Base-by-base conservation (phyloP, 2,329 filamentous ascomycete genomes). In the Fusarium sp. region DNA sequence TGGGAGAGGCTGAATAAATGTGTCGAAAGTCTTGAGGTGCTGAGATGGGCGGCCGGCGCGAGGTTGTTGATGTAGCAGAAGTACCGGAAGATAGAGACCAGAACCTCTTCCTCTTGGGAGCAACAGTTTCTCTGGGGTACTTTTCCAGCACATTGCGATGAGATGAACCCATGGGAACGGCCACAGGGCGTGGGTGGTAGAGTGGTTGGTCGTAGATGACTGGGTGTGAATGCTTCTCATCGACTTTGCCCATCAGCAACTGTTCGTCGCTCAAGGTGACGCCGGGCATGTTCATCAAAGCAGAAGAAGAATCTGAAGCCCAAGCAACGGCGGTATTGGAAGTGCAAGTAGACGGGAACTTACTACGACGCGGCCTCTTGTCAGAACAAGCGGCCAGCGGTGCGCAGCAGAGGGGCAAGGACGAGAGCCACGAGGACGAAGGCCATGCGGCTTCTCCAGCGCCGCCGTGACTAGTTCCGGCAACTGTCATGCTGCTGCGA, bases 1-100 rank as follows among this genome's bases (percentile, higher is more conserved):
- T 83, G 66, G 83, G 83, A n/a, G 85, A 82, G 56, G 83, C 84
- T 20, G 87, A 87, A 64, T 87, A 82, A 58, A 92, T 75, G 82
- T 92, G 90, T 56, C 87, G 87, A 76, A 92, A 92, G 79, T 92
- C 84, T 57, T 86, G 86, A 5, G 90, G 90, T 22, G 84, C 84
- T 47, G 89, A 91, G 76, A 92, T 92, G 69, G 84, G 84, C 79
- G 87, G 87, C 80, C 87, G 84, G 80, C 86, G 88, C 77, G 86
- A 82, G 50, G 84, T 82, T 62, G 83, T 50, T 27, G 45, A 50
- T 11, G 45, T 50, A 27, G 22, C 45, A 50, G 45, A 81, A 67
- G 84, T 82, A 69, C 34, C 34, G 58, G 83, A 81, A 63, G 83
- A 81, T 68, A 85, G 83, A 68, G 86, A 84, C 75, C 84, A 82